A percentile compares a stretch with the other conserved stretches of the same genome.
Evolutionary conservation across 2,329 filamentous ascomycete genomes (phyloP).

Genomic region (Blastomyces parvus): DNA sequence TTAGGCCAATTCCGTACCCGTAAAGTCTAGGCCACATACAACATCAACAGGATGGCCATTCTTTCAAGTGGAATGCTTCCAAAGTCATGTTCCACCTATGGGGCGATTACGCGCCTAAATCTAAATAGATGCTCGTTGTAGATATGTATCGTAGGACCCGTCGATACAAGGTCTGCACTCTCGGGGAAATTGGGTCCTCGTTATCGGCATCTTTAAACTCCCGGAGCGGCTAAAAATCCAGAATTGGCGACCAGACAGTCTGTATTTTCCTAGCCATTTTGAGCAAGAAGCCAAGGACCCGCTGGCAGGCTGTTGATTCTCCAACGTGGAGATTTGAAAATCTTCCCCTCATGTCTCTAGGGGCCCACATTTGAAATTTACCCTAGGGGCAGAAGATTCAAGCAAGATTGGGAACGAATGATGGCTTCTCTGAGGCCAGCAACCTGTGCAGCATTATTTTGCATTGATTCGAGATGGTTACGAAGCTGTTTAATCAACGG

Average conservation of each 20-base stretch:
- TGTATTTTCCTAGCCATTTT: neutral
- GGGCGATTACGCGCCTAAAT: neutral
- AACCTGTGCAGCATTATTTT: constrained; percentile 32
- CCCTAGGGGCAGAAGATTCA: constrained; percentile 15
- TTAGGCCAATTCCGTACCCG: neutral
- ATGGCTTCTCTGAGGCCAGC: constrained; percentile 31
- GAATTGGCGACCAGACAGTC: neutral
- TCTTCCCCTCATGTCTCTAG: neutral
- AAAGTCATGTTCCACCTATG: neutral
- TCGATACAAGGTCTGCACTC: neutral
- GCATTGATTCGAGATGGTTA: constrained; percentile 38
- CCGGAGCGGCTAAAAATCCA: neutral
- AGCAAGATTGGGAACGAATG: constrained; percentile 22
- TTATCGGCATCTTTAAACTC: neutral
- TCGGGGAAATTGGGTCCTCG: neutral
- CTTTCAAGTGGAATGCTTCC: neutral
- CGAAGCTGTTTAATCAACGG: constrained; percentile 33
- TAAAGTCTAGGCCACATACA: neutral
- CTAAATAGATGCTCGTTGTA: neutral
- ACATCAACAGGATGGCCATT: neutral
- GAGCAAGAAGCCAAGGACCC: neutral
- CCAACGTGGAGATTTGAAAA: neutral
- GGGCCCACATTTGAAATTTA: constrained; percentile 8
- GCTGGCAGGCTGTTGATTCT: neutral
- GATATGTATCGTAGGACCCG: neutral